These are phyloP conservation scores for Ustilago hordei DNA, from an alignment of 1,284 basidiomycete genomes.

Conservation along the genomic window DNA sequence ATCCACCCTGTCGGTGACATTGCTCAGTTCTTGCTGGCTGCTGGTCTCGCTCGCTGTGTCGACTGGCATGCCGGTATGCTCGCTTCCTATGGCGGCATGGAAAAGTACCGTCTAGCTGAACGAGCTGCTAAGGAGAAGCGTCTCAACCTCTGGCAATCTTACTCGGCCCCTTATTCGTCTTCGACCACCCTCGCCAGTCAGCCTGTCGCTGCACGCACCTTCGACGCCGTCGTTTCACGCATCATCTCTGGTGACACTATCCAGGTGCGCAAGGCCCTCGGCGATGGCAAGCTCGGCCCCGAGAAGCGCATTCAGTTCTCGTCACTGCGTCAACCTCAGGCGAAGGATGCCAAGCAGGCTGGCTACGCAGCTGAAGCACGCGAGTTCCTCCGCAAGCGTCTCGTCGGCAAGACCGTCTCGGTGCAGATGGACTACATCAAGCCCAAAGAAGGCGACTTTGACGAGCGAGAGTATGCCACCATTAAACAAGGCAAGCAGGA, in stretches of 20 bases:
- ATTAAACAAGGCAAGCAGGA: constrained; percentile 58
- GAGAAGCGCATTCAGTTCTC: constrained; percentile 89
- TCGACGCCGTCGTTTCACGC: constrained; percentile 83
- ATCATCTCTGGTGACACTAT: constrained; percentile 94
- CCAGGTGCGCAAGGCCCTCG: constrained; percentile 66
- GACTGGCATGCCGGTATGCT: constrained; percentile 99
- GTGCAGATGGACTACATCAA: constrained; percentile 67
- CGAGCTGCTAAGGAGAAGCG: constrained; percentile 85
- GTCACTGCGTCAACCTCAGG: constrained; percentile 79
- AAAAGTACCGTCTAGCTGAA: constrained; percentile 83
- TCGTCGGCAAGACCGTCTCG: constrained; percentile 60
- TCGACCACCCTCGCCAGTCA: constrained; percentile 41
- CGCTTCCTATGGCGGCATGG: constrained; percentile 72
- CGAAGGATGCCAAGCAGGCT: constrained; percentile 85
- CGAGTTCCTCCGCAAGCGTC: constrained; percentile 72
- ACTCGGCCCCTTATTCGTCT: constrained; percentile 57
- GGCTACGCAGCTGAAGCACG: constrained; percentile 91
- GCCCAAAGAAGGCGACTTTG: constrained; percentile 60
- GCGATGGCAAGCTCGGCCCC: constrained; percentile 72
- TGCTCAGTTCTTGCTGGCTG: constrained; percentile 85
- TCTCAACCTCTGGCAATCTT: constrained; percentile 81
- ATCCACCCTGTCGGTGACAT: constrained; percentile 94
- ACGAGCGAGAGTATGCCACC: constrained; percentile 64
- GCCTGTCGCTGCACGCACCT: constrained; percentile 50
- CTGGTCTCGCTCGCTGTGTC: constrained; percentile 89